Conservation (phyloP, 331 rosid genomes). For the Quercus phellos region DNA sequence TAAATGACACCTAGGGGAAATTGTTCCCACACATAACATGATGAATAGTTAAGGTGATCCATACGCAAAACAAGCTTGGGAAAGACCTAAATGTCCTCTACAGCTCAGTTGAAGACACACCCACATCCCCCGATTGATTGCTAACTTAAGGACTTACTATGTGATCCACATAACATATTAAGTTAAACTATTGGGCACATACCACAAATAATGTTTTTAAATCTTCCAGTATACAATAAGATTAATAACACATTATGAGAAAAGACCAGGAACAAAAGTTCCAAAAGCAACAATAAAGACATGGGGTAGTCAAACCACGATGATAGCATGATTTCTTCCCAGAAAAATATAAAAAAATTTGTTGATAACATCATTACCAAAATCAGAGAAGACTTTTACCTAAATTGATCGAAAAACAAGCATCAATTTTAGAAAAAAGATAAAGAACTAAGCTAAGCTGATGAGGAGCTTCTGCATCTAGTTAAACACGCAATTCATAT, state of each 20-base stretch:
- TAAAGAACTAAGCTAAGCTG: background rate
- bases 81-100: conserved; percentile 7
- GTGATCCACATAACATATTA: background rate
- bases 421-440: background rate
- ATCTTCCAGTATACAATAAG: background rate
- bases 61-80: conserved; percentile 16
- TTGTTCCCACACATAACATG: conserved; percentile 5
- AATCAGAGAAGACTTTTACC: background rate
- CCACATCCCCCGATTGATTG: conserved; percentile 2
- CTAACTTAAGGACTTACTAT: background rate
- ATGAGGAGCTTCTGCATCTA: background rate
- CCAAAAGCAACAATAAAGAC: background rate
- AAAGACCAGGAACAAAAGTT: background rate
- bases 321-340: background rate
- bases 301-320: background rate
- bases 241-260: background rate
- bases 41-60: conserved; percentile 5
- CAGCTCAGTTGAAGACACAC: conserved; percentile 2
- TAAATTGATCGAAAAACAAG: background rate
- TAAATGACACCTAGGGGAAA: conserved; percentile 7
- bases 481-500: too few species aligned
- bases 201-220: background rate
- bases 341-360: too few species aligned
- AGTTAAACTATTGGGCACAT: background rate
- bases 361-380: background rate